Evolutionary conservation across 148 eudicot species (phyloP), one percentile per base, ranked within the genome.

Genomic region (Silene uniflora): DNA sequence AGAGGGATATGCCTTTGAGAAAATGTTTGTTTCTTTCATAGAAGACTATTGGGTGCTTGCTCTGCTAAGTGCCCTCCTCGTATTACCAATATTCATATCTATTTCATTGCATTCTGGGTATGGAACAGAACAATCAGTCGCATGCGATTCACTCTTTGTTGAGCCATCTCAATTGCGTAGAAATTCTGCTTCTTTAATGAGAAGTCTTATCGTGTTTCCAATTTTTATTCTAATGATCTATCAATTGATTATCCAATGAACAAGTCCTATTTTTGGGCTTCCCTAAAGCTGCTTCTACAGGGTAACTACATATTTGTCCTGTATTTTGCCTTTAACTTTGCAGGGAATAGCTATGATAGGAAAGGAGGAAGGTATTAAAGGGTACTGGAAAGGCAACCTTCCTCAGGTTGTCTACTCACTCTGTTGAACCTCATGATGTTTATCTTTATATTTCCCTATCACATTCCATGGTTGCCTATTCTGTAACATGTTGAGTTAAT

Each of bases 321-420:
- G 44, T 32, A 18, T 23, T 68, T 7, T 35, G 73, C 65, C 69
- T 54, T 76, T 65, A 18, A 65, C 60, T 79, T 68, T 70, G 66
- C 89, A 90, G 97, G 97, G 92, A 47, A 64, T 89, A 10, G 78
- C 89, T 68, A 42, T 88, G 81, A 85, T 92, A 68, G 92, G 92
- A 75, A 90, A 86, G 80, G 88, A 91, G 72, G 97, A 92, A 88
- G 96, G 97, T 29, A 29, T 90, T 24, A 91, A 87, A 85, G 97
- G 98, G 47, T 92, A 88, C 84, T 94, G 97, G 98, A 94, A 92
- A 88, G 98, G 97, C 72, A 90, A 94, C 78, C 97, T 94, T 88
- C 97, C 98, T 69, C 97, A 92, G 96, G 98, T 94, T 62, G 16
- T 68, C 32, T 29, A 55, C 72, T 71, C 78, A 75, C 29, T 68